Evolutionary conservation across 495 filamentous ascomycete species (phyloP).

Genomic region (Lepidopterella palustris): DNA sequence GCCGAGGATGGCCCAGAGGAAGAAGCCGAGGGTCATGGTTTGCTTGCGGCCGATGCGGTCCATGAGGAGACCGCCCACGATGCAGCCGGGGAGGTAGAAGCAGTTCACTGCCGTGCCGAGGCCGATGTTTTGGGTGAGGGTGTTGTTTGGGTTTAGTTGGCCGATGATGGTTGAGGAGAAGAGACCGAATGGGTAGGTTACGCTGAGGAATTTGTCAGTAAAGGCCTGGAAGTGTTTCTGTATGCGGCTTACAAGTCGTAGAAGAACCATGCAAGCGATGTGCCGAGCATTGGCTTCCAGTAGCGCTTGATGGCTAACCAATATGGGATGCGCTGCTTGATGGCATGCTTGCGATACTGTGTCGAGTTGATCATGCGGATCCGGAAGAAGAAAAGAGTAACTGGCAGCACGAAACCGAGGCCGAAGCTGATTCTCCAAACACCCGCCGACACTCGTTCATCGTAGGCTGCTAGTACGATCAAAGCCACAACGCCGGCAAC

Average conservation of each 20-base stretch:
- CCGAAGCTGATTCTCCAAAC: conserved; percentile 36
- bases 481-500: conserved; percentile 33
- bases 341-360: conserved; percentile 14
- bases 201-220: conserved; percentile 6
- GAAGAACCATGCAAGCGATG: conserved; percentile 39
- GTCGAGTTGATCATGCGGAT: conserved; percentile 34
- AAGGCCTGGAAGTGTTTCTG: neutral
- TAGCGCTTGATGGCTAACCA: conserved; percentile 37
- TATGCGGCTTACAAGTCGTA: conserved; percentile 32
- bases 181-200: conserved; percentile 39
- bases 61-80: conserved; percentile 45
- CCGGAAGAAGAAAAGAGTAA: conserved; percentile 40
- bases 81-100: conserved; percentile 44
- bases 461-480: conserved; percentile 29
- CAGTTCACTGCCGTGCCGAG: conserved; percentile 45
- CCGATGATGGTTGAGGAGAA: conserved; percentile 39
- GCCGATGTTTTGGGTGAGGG: conserved; percentile 42
- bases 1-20: conserved; percentile 40
- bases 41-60: conserved; percentile 46
- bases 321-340: conserved; percentile 28
- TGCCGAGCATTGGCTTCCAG: conserved; percentile 37
- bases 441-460: conserved; percentile 30
- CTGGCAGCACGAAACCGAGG: conserved; percentile 32
- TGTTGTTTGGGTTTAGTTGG: conserved; percentile 33
- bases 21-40: conserved; percentile 43